Percentiles rank a stretch among this genome's conserved stretches.
These are phyloP conservation scores for Huntiella decipiens DNA, from an alignment of 2,329 filamentous ascomycete species.

Conservation along the genomic window DNA sequence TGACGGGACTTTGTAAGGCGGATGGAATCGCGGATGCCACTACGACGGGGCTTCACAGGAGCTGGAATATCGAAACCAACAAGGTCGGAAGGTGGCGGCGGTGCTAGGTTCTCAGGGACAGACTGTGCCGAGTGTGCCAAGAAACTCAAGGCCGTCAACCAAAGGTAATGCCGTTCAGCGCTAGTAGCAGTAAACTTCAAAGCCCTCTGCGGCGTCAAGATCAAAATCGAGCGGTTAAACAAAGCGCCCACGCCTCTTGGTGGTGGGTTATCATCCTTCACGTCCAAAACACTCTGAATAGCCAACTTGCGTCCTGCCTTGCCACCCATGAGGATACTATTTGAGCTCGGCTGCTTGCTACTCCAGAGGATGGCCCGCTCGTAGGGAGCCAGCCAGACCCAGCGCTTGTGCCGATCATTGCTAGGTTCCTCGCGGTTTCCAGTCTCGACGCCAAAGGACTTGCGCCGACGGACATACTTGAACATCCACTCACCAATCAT, in stretches of 20 bases:
- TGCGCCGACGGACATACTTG: conserved; percentile 73
- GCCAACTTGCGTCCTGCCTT: conserved; percentile 88
- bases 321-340: conserved; percentile 61
- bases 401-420: conserved; percentile 75
- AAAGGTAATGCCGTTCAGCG: conserved; percentile 77
- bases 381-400: conserved; percentile 97
- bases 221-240: conserved; percentile 88
- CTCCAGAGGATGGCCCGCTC: conserved; percentile 96
- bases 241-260: conserved; percentile 49
- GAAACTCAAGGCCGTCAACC: conserved; percentile 89
- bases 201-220: conserved; percentile 79
- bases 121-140: conserved; percentile 74
- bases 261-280: conserved; percentile 77
- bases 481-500: conserved; percentile 98
- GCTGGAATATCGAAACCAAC: conserved; percentile 28
- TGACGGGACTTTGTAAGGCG: conserved; percentile 54
- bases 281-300: conserved; percentile 92
- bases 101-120: conserved; percentile 50
- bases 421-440: conserved; percentile 49
- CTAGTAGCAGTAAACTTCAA: conserved; percentile 82
- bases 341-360: conserved; percentile 83
- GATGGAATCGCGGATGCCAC: conserved; percentile 69
- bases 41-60: conserved; percentile 28
- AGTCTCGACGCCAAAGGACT: conserved; percentile 71
- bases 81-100: conserved; percentile 27